phyloP scores from a whole-genome alignment of 2,329 filamentous ascomycete genomes.

The Bipolaris oryzae region DNA sequence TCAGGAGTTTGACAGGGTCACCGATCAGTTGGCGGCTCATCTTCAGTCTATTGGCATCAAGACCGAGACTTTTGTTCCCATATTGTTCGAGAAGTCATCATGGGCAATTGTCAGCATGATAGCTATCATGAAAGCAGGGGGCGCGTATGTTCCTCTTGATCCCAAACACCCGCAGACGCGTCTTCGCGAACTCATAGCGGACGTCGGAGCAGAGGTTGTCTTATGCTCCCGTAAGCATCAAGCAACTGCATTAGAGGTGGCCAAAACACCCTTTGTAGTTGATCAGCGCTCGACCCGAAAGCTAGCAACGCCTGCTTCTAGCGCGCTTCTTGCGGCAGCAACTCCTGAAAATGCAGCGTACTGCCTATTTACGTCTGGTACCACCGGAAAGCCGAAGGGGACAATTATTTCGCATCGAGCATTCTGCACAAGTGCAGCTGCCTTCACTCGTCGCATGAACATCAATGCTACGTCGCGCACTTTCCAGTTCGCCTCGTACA shows the following conservation, averaged over 20 bases:
- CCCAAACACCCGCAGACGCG: constrained; percentile 46
- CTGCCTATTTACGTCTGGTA: constrained; percentile 61
- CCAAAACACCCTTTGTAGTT: constrained; percentile 33
- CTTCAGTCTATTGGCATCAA: constrained; percentile 34
- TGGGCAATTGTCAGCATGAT: constrained; percentile 44
- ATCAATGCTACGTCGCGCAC: constrained; percentile 63
- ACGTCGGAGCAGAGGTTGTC: constrained; percentile 38
- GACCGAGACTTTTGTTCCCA: constrained; percentile 43
- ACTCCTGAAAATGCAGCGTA: constrained; percentile 60
- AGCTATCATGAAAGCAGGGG: constrained; percentile 48
- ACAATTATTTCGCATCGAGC: constrained; percentile 68
- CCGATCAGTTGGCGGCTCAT: constrained; percentile 34
- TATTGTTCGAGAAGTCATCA: constrained; percentile 46
- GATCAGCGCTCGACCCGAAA: constrained; percentile 51
- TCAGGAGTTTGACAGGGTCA: constrained; percentile 41
- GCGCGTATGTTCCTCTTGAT: constrained; percentile 47
- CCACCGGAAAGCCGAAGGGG: constrained; percentile 59
- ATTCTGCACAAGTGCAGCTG: constrained; percentile 56
- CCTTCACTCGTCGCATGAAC: constrained; percentile 41
- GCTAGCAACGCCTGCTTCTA: constrained; percentile 42
- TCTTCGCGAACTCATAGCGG: constrained; percentile 43
- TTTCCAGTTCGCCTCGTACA: constrained; percentile 58
- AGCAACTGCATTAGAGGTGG: constrained; percentile 30
- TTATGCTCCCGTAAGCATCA: constrained; percentile 35
- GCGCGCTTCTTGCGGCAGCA: constrained; percentile 47